Percentiles rank a stretch among this genome's conserved stretches.
These are phyloP conservation scores for Porodaedalea pini DNA, from an alignment of 1,284 basidiomycete species.

Conservation along the genomic window DNA sequence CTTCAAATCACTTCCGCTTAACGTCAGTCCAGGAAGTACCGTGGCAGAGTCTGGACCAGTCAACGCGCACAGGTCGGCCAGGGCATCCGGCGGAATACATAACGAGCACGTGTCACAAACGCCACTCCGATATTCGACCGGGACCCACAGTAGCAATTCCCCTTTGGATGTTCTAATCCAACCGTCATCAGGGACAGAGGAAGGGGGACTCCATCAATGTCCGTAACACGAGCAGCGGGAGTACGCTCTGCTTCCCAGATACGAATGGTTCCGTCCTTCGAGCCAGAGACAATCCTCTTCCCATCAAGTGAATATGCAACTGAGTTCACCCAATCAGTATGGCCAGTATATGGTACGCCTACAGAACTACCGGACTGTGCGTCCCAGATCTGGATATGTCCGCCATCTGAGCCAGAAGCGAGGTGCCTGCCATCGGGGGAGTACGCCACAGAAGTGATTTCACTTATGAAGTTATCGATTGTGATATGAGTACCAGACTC, in stretches of 20 bases:
- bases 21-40: neutral
- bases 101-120: conserved; percentile 4
- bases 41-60: neutral
- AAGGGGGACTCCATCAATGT: neutral
- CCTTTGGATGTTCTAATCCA: conserved; percentile 6
- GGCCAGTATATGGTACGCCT: conserved; percentile 15
- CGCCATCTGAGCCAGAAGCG: neutral
- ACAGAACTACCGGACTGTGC: conserved; percentile 7
- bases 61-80: neutral
- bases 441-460: neutral
- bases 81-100: conserved; percentile 1
- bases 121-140: conserved; percentile 1
- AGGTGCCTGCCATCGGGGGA: neutral
- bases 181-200: conserved; percentile 4
- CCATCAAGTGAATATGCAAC: conserved; percentile 18
- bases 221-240: neutral
- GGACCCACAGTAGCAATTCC: conserved; percentile 11
- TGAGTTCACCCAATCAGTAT: conserved; percentile 14
- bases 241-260: conserved; percentile 5
- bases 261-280: conserved; percentile 1
- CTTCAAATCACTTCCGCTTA: no score
- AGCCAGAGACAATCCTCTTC: conserved; percentile 10
- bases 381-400: conserved; percentile 23
- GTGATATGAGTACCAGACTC: neutral
- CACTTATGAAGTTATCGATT: no score